phyloP scores from a whole-genome alignment of 2,329 filamentous ascomycete genomes.

The Colletotrichum sp. region DNA sequence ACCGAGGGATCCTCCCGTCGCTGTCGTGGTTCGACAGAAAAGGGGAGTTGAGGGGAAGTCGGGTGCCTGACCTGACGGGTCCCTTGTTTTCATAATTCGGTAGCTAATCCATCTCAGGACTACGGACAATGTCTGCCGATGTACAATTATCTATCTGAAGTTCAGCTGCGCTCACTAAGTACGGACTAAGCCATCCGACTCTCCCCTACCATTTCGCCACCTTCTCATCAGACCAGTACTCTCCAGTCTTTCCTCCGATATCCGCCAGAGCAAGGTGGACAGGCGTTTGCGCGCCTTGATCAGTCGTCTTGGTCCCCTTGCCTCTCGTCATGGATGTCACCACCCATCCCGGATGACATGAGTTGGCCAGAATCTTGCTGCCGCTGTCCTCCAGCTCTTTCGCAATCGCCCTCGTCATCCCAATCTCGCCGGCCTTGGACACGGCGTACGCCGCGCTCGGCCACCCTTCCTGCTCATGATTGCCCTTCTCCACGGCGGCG shows the following conservation, averaged over 20 bases:
- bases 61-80: too few species aligned
- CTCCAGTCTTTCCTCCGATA: conserved; percentile 35
- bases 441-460: conserved; percentile 54
- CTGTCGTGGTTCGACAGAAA: not conserved
- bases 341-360: conserved; percentile 48
- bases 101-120: not conserved
- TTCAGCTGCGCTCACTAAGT: not conserved
- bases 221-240: conserved; percentile 43
- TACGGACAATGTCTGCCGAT: accelerated
- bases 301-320: conserved; percentile 40
- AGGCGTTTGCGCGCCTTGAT: conserved; percentile 48
- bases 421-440: conserved; percentile 48
- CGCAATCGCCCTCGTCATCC: conserved; percentile 42
- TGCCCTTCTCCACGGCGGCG: conserved; percentile 46
- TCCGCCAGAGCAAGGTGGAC: conserved; percentile 46
- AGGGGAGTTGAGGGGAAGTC: not conserved
- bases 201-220: conserved; percentile 33
- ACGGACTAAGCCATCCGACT: not conserved
- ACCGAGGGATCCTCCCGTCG: accelerated
- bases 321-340: conserved; percentile 51
- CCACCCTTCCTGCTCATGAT: conserved; percentile 51
- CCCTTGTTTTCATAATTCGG: not conserved
- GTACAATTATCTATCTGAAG: accelerated
- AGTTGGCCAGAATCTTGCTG: conserved; percentile 36
- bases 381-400: conserved; percentile 31